phyloP scores from a whole-genome alignment of 1,284 basidiomycete species.

The Cutaneotrichosporon mucoides region DNA sequence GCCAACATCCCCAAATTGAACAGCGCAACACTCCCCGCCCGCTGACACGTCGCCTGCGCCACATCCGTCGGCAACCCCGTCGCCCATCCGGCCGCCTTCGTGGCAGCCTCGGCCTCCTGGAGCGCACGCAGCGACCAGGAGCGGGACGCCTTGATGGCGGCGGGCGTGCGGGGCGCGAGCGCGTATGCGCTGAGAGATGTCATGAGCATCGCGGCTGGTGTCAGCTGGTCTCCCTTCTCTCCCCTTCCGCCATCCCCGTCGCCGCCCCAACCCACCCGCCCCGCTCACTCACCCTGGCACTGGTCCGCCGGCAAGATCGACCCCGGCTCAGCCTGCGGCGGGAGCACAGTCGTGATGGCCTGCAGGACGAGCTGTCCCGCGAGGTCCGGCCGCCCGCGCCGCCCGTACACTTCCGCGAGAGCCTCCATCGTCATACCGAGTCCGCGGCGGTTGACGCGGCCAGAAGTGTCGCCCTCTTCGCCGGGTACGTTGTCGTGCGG shows the following conservation, averaged over 20 bases:
- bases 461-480: slow-evolving; percentile 22
- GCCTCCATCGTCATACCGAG: slow-evolving; percentile 50
- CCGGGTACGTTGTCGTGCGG: slow-evolving; percentile 15
- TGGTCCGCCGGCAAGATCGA: slow-evolving; percentile 31
- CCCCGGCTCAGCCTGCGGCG: slow-evolving; percentile 21
- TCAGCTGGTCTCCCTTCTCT: no score
- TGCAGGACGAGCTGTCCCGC: slow-evolving; percentile 46
- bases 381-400: slow-evolving; percentile 36
- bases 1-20: slow-evolving; percentile 48
- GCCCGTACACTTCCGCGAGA: slow-evolving; percentile 45
- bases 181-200: slow-evolving; percentile 45
- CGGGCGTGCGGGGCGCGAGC: slow-evolving; percentile 32
- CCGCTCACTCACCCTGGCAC: slow-evolving; percentile 50
- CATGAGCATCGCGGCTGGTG: slow-evolving; percentile 35
- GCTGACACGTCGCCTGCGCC: slow-evolving; percentile 30
- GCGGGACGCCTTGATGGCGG: slow-evolving; percentile 36
- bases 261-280: no score
- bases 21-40: slow-evolving; percentile 37
- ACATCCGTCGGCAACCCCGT: slow-evolving; percentile 17
- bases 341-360: slow-evolving; percentile 42
- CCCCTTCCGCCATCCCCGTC: no score
- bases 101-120: slow-evolving; percentile 35
- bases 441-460: slow-evolving; percentile 40
- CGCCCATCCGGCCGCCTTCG: slow-evolving; percentile 21
- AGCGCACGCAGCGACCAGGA: slow-evolving; percentile 45